These are phyloP conservation scores for Colletotrichum kahawae DNA, from an alignment of 2,329 filamentous ascomycete species.

Conservation along the genomic window DNA sequence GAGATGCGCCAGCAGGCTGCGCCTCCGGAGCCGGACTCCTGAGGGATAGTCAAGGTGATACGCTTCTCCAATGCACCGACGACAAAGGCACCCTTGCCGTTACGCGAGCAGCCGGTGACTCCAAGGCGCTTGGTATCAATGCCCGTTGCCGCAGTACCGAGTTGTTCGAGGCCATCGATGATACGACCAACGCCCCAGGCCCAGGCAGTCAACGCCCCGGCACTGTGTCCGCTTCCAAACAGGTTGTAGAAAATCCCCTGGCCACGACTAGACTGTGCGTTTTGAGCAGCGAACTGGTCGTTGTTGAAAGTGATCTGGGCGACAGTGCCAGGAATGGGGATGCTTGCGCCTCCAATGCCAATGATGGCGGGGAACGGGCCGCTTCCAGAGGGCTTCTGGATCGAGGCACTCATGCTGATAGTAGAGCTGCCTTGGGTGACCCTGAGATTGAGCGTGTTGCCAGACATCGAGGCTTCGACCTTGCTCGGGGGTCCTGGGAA, in stretches of 20 bases:
- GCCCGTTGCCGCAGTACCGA: slow-evolving; percentile 44
- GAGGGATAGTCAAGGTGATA: slow-evolving; percentile 65
- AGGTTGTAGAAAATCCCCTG: slow-evolving; percentile 64
- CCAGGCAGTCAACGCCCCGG: slow-evolving; percentile 66
- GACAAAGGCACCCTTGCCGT: slow-evolving; percentile 69
- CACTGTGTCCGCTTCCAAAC: slow-evolving; percentile 59
- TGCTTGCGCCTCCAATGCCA: slow-evolving; percentile 56
- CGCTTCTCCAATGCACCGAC: slow-evolving; percentile 63
- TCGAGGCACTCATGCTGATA: slow-evolving; percentile 47
- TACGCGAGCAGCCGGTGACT: slow-evolving; percentile 68
- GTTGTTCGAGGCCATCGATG: slow-evolving; percentile 62
- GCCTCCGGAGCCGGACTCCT: slow-evolving; percentile 67
- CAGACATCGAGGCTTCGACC: slow-evolving; percentile 49
- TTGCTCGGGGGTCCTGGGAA: slow-evolving; percentile 51
- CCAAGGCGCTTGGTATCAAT: slow-evolving; percentile 57
- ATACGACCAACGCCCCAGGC: slow-evolving; percentile 67
- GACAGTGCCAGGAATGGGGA: slow-evolving; percentile 59
- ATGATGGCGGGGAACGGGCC: slow-evolving; percentile 62
- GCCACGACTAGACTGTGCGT: slow-evolving; percentile 51
- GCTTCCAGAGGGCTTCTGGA: slow-evolving; percentile 47
- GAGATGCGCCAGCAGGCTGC: slow-evolving; percentile 66
- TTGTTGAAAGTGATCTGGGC: slow-evolving; percentile 65
- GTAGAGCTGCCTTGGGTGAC: slow-evolving; percentile 49
- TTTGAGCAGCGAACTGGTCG: slow-evolving; percentile 60
- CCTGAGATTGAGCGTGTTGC: slow-evolving; percentile 47